Conservation (phyloP, 164 flowering plant species). For the Macadamia integrifolia region DNA sequence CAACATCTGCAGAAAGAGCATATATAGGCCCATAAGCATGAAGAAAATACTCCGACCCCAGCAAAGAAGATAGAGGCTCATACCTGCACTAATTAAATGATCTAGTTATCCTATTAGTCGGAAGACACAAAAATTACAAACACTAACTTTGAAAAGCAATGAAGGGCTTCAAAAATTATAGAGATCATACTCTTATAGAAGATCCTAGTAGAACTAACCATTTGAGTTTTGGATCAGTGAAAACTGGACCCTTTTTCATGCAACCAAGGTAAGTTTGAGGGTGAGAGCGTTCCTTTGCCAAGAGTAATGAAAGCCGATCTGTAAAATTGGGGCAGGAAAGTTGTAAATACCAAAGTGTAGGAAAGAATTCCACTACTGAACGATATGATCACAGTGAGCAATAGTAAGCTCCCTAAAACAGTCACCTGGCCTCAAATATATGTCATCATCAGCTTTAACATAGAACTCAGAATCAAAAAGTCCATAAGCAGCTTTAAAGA, state of each 20-base stretch:
- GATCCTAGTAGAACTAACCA: constrained; percentile 45
- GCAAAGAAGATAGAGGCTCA: constrained; percentile 68
- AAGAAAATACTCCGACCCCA: constrained; percentile 89
- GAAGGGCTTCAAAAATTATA: too few relatives aligned
- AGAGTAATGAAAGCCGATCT: constrained; percentile 84
- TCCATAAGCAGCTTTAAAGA: constrained; percentile 82
- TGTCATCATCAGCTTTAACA: constrained; percentile 52
- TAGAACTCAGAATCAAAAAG: constrained; percentile 82
- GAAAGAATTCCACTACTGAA: too few relatives aligned
- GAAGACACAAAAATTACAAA: too few relatives aligned
- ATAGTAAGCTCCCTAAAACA: neutral
- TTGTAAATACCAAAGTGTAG: neutral
- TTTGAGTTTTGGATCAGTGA: constrained; percentile 81
- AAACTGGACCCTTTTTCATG: constrained; percentile 91
- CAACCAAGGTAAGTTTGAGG: constrained; percentile 85
- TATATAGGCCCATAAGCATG: constrained; percentile 98
- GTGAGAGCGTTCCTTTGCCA: constrained; percentile 78
- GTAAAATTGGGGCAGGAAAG: constrained; percentile 11
- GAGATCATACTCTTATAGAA: too few relatives aligned
- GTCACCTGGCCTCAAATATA: constrained; percentile 62
- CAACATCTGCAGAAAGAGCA: constrained; percentile 95
- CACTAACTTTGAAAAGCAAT: too few relatives aligned
- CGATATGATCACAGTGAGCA: too few relatives aligned
- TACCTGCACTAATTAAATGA: constrained; percentile 54
- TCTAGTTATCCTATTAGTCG: constrained; percentile 1